These are phyloP conservation scores for Hepatocystis sp. DNA, from an alignment of 169 alveolate species.

Conservation along the genomic window DNA sequence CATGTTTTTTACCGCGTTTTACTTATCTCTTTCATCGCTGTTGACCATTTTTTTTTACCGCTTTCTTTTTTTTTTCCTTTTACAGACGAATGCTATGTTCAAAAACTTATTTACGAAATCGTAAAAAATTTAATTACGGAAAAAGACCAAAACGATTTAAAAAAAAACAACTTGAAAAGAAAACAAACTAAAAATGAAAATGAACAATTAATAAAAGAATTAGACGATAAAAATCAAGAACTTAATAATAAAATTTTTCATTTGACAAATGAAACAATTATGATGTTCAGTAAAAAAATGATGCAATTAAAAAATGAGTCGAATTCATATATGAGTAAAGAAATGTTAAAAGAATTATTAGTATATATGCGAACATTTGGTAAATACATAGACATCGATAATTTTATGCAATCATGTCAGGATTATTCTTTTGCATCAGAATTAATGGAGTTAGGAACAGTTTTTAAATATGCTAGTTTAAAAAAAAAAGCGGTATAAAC, in stretches of 20 bases:
- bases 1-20: too few relatives aligned
- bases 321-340: slow-evolving; percentile 68
- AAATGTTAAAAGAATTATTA: slow-evolving; percentile 60
- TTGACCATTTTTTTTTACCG: too few relatives aligned
- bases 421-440: slow-evolving; percentile 65
- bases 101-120: slow-evolving; percentile 26
- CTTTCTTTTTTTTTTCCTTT: neutral
- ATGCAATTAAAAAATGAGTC: slow-evolving; percentile 39
- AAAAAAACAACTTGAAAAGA: slow-evolving; percentile 53
- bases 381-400: slow-evolving; percentile 46
- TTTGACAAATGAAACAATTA: slow-evolving; percentile 30
- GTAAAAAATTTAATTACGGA: slow-evolving; percentile 26
- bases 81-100: slow-evolving; percentile 61
- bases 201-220: slow-evolving; percentile 55
- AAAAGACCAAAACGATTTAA: slow-evolving; percentile 32
- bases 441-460: slow-evolving; percentile 47
- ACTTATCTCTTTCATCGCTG: too few relatives aligned
- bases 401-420: slow-evolving; percentile 63
- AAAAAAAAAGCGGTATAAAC: slow-evolving; percentile 28
- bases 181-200: slow-evolving; percentile 51
- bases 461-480: slow-evolving; percentile 61
- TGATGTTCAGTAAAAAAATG: slow-evolving; percentile 64
- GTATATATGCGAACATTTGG: slow-evolving; percentile 58
- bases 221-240: slow-evolving; percentile 57
- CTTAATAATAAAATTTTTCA: slow-evolving; percentile 40